Evolutionary conservation across 441 rosid species (phyloP), one percentile per base, ranked within the genome.

Genomic region (Caryocar brasiliense): DNA sequence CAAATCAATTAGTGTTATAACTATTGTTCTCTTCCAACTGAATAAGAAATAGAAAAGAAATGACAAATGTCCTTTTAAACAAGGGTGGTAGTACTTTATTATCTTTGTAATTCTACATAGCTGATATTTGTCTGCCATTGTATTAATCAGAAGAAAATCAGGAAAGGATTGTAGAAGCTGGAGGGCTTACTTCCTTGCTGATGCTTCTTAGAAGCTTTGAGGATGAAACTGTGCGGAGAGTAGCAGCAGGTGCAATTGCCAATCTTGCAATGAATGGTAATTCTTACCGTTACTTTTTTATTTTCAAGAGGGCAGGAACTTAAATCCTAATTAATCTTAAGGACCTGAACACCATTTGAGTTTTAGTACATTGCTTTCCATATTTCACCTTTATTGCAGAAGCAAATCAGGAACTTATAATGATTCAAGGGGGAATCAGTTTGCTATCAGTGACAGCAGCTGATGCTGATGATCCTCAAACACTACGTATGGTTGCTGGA

Each of bases 251-350:
- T 49, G 99, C 99, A 48, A 77, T 92, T 50, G 99, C 99, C 56
- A 92, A 92, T 74, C 95, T 92, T 38, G 99, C 99, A 26, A 92
- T 92, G 99, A 86, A 86, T 40, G 99, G 99, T 88, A 75, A 66
- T 40, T 38, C 28, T 36, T 56, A 19, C 43, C 18, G 7, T 13
- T 29, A 38, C 32, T 67, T 30, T 44, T 39, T 33, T 30, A 25
- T 50, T 48, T 39, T 44, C 18, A 10, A 44, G 21, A 32, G 30
- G 25, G 35, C 27, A 11, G 6, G 8, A 26, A 38, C 35, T 40
- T 28, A 14, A 14, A 29, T 52, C 4, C 6, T 19, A 18, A 26
- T n/a, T 28, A 27, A 21, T 14, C 57, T 27, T 24, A 6, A 26
- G 47, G 25, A 3, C 23, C 25, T 10, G 19, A 54, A 21, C 13